Conservation (phyloP, 1,284 basidiomycete genomes). For the Neonothopanus nambi region DNA sequence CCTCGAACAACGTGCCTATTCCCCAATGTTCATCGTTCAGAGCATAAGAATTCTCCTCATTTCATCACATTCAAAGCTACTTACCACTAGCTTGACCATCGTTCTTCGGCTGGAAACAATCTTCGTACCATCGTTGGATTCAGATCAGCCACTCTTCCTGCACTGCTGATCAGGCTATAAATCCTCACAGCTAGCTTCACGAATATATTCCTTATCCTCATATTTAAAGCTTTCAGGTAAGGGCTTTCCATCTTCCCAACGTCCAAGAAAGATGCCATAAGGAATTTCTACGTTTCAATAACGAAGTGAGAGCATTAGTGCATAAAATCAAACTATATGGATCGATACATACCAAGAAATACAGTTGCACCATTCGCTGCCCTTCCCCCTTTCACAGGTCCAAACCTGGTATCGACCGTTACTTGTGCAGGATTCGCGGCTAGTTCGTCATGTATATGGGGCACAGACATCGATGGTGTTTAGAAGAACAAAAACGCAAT, state of each 20-base stretch:
- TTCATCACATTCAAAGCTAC: conserved; percentile 3
- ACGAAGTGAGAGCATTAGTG: not conserved
- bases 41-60: not conserved
- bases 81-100: conserved; percentile 61
- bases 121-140: conserved; percentile 30
- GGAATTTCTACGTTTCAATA: conserved; percentile 58
- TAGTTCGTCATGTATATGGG: conserved; percentile 54
- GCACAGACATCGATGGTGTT: not conserved
- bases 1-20: conserved; percentile 44
- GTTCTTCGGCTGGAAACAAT: conserved; percentile 59
- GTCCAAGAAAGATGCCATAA: conserved; percentile 61
- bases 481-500: too few species aligned
- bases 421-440: conserved; percentile 40
- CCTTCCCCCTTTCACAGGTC: conserved; percentile 55
- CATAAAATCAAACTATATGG: not conserved
- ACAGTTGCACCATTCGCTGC: conserved; percentile 59
- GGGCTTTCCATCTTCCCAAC: conserved; percentile 63
- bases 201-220: conserved; percentile 55
- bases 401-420: conserved; percentile 53
- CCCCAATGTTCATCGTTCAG: not conserved
- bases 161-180: not conserved
- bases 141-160: not conserved
- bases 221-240: conserved; percentile 57
- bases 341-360: conserved; percentile 53
- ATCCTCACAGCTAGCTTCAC: conserved; percentile 57